Conservation (phyloP, 305 asterid genomes). For the Ilex paraguariensis region DNA sequence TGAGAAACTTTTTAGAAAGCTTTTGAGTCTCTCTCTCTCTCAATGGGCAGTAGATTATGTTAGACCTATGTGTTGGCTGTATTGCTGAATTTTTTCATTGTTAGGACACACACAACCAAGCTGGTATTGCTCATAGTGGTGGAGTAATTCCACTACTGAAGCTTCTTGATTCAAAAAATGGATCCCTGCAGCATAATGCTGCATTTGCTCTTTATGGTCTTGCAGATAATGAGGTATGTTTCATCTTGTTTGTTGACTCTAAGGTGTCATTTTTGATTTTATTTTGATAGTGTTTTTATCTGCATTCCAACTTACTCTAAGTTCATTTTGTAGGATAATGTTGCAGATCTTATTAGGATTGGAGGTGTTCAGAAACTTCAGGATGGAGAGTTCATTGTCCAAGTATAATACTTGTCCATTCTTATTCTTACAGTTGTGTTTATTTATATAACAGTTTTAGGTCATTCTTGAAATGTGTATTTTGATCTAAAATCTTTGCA, state of each 20-base stretch:
- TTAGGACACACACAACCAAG: slow-evolving; percentile 97
- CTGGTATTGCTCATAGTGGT: slow-evolving; percentile 97
- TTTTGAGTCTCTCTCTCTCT: too few relatives aligned
- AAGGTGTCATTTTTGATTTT: slow-evolving; percentile 1
- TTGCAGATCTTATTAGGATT: slow-evolving; percentile 82
- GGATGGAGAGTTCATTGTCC: slow-evolving; percentile 96
- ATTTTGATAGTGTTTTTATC: not conserved
- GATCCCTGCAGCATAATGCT: slow-evolving; percentile 95
- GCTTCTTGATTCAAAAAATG: slow-evolving; percentile 95
- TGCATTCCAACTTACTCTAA: slow-evolving; percentile 5
- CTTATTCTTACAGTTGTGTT: not conserved
- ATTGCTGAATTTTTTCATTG: slow-evolving; percentile 3
- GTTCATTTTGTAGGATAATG: slow-evolving; percentile 69
- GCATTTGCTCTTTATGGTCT: slow-evolving; percentile 99
- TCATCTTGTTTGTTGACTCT: slow-evolving; percentile 2
- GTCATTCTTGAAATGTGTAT: not conserved
- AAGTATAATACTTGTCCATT: slow-evolving; percentile 37
- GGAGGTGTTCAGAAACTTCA: slow-evolving; percentile 98
- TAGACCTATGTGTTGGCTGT: too few relatives aligned
- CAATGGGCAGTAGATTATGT: too few relatives aligned
- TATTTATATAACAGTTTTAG: not conserved
- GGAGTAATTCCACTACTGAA: slow-evolving; percentile 77
- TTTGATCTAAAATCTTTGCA: slow-evolving; percentile 3
- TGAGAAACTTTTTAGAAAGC: too few relatives aligned
- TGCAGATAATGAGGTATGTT: slow-evolving; percentile 91